Conservation (phyloP, 176 grass and related monocot genomes). For the Typha latifolia region DNA sequence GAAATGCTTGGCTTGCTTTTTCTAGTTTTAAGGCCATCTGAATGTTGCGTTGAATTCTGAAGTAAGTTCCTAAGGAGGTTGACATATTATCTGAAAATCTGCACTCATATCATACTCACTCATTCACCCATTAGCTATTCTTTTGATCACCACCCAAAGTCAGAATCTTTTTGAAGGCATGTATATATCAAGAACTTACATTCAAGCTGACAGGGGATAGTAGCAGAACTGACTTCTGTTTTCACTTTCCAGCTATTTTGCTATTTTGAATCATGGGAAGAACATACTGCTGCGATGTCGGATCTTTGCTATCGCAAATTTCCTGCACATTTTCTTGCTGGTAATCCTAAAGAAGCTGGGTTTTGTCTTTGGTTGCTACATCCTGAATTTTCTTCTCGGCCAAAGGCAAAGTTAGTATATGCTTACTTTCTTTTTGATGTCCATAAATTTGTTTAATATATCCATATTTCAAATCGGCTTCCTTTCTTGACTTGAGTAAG, state of each 20-base stretch:
- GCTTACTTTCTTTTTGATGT: too few species aligned
- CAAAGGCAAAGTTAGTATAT: conserved; percentile 65
- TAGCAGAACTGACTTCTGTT: conserved; percentile 7
- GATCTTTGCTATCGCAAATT: conserved; percentile 72
- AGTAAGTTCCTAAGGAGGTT: too few species aligned
- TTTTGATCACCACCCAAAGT: background rate
- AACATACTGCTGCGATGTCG: conserved; percentile 79
- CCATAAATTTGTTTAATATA: background rate
- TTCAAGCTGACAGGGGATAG: conserved; percentile 14
- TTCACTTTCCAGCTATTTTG: conserved; percentile 62
- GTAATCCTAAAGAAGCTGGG: conserved; percentile 69
- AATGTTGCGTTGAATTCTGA: too few species aligned
- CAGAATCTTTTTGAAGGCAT: background rate
- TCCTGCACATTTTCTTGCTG: conserved; percentile 80
- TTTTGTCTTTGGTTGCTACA: conserved; percentile 98
- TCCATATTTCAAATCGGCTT: background rate
- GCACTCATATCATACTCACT: too few species aligned
- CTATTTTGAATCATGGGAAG: conserved; percentile 73
- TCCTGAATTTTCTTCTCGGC: conserved; percentile 72
- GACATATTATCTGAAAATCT: too few species aligned
- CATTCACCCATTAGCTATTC: too few species aligned
- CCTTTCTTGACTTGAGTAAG: too few species aligned
- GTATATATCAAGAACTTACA: background rate
- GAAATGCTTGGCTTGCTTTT: too few species aligned
- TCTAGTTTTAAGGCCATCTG: too few species aligned